Evolutionary conservation across 352 stramenopile genomes (phyloP), one percentile per base, ranked within the genome.

Genomic region (Globisporangium abappressorium): DNA sequence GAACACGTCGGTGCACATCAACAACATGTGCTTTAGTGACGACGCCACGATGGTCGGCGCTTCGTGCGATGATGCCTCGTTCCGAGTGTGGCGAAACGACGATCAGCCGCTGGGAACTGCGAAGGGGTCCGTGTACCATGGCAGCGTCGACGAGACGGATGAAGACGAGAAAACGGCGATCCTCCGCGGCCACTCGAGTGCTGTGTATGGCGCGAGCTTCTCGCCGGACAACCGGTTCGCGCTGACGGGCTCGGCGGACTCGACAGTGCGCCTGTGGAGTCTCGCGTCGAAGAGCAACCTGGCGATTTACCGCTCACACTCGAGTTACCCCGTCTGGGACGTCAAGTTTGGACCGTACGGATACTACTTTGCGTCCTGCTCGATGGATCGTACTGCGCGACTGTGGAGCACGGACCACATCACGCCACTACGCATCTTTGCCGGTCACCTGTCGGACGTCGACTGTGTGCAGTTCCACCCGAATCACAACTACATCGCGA

Each of bases 401-500:
- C 79, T 99, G 18, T 99, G 93, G 94, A 95, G 89, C 60, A 98
- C 94, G 0, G 96, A 99, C 72, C 85, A 90, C 64, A 72, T 91
- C 61, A 88, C 86, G 34, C 95, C 96, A 46, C 71, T 98, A 46
- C 91, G 96, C n/a, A 65, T 98, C 18, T 98, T 98, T 65, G 87
- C 88, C 18, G 96, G 96, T 5, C 96, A 99, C 72, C 80, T 97
- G 20, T 95, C 85, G 22, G 88, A 98, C 46, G 94, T 98, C 49
- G 85, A 95, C 73, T 95, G 85, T 49, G 84, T 98, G 12, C 79
- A 83, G 12, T 98, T 97, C 76, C 95, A 99, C 74, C 95, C 96
- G 7, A 99, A 99, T 70, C 93, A 94, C 79, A 97, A 98, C 74
- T 99, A 98, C 68, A 62, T 99, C 30, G 79, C 95, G 18, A 98